These are phyloP conservation scores for Cryptococcus sp. DNA, from an alignment of 1,284 basidiomycete species.

Conservation along the genomic window DNA sequence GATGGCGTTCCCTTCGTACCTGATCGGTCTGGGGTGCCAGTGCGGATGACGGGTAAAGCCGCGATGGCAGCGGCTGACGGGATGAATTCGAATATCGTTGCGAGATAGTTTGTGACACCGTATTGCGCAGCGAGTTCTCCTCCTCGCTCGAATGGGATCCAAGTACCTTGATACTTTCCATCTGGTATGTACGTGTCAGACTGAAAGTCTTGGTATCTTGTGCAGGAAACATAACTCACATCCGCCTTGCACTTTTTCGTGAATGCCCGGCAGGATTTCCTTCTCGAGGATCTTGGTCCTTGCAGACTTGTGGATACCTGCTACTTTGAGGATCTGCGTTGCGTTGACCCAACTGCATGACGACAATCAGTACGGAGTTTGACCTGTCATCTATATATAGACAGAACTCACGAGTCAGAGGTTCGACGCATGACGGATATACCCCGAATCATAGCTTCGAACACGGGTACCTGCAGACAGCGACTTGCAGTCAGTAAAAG, in stretches of 20 bases:
- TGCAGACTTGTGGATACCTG: conserved; percentile 94
- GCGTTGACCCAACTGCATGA: conserved; percentile 66
- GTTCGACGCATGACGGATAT: conserved; percentile 98
- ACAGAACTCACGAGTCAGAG: conserved; percentile 77
- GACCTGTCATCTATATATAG: neutral
- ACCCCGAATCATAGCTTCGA: conserved; percentile 94
- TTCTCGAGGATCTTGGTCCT: conserved; percentile 98
- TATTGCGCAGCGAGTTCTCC: conserved; percentile 87
- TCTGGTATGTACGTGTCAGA: conserved; percentile 48
- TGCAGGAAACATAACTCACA: conserved; percentile 52
- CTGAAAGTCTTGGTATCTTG: neutral
- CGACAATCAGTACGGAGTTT: neutral
- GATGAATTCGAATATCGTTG: conserved; percentile 87
- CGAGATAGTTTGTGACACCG: conserved; percentile 78
- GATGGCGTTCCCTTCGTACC: conserved; percentile 19
- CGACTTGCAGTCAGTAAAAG: neutral
- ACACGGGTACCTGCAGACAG: conserved; percentile 60
- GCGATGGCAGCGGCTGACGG: conserved; percentile 58
- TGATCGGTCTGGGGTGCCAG: conserved; percentile 32
- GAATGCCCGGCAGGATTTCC: conserved; percentile 91
- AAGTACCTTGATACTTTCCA: conserved; percentile 99
- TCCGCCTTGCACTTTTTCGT: conserved; percentile 99
- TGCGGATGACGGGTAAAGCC: conserved; percentile 42
- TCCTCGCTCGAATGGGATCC: conserved; percentile 91
- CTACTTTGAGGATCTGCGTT: conserved; percentile 98